These are phyloP conservation scores for Lipomyces chichibuensis DNA, from an alignment of 805 yeast species.

Conservation along the genomic window DNA sequence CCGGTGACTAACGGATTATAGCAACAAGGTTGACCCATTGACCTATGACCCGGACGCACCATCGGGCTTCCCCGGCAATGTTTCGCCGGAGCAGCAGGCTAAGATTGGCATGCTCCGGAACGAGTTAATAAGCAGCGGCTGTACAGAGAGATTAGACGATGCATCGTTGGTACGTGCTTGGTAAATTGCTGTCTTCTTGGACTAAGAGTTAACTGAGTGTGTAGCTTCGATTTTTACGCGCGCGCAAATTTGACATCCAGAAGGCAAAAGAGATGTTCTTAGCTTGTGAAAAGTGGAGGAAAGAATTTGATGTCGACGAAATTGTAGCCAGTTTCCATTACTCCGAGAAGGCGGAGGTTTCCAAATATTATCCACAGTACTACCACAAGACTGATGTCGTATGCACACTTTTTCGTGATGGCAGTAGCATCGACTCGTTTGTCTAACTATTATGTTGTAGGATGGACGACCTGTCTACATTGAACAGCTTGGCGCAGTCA, in stretches of 20 bases:
- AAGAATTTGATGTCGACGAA: slow-evolving; percentile 81
- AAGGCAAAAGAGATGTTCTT: slow-evolving; percentile 82
- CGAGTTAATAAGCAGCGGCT: slow-evolving; percentile 65
- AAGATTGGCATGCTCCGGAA: slow-evolving; percentile 62
- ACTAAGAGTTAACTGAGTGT: not conserved
- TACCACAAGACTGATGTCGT: slow-evolving; percentile 89
- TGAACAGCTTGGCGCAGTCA: slow-evolving; percentile 91
- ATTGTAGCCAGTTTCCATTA: slow-evolving; percentile 86
- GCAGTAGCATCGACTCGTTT: not conserved
- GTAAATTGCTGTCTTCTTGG: not conserved
- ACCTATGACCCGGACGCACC: slow-evolving; percentile 37
- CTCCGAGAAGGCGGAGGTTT: slow-evolving; percentile 76
- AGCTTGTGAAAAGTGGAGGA: slow-evolving; percentile 88
- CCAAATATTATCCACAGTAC: slow-evolving; percentile 83
- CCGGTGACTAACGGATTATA: not conserved
- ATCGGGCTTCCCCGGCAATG: slow-evolving; percentile 66
- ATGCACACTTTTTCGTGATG: not conserved
- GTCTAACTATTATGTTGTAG: slow-evolving; percentile 11
- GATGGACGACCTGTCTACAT: slow-evolving; percentile 96
- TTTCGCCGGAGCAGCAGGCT: slow-evolving; percentile 68
- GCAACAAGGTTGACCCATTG: slow-evolving; percentile 21
- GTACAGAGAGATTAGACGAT: slow-evolving; percentile 79
- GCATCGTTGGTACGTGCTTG: slow-evolving; percentile 37
- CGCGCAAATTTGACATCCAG: slow-evolving; percentile 87
- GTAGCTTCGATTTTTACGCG: slow-evolving; percentile 79